phyloP scores from a whole-genome alignment of 2,329 filamentous ascomycete genomes.

The Penicillium corylophilum region DNA sequence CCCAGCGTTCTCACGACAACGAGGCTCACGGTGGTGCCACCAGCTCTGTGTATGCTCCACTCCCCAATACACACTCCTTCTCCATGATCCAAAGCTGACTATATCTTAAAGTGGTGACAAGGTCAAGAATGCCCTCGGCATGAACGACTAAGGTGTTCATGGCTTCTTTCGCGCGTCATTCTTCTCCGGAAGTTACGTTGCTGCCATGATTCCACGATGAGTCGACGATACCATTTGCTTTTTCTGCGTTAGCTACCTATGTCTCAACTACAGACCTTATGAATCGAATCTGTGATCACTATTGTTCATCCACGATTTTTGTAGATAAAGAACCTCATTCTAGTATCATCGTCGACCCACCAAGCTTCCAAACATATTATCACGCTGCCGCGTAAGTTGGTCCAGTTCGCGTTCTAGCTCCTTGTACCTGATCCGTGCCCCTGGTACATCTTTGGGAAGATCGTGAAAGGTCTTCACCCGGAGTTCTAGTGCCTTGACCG shows the following conservation, averaged over 20 bases:
- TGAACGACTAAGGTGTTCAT: constrained; percentile 31
- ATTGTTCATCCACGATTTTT: not conserved
- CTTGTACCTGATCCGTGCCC: constrained; percentile 70
- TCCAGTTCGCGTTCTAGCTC: constrained; percentile 64
- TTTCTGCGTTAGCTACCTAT: constrained; percentile 1
- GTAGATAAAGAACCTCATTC: not conserved
- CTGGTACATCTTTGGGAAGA: constrained; percentile 67
- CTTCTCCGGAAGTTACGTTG: constrained; percentile 3
- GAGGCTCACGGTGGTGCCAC: constrained; percentile 38
- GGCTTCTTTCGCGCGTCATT: not conserved
- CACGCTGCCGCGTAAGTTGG: constrained; percentile 61
- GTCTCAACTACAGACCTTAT: not conserved
- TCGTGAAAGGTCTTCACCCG: constrained; percentile 67
- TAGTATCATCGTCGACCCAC: constrained; percentile 47
- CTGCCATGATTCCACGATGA: constrained; percentile 21
- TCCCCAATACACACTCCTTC: not conserved
- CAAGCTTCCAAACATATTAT: constrained; percentile 72
- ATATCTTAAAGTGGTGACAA: constrained; percentile 38
- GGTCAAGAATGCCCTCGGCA: constrained; percentile 44
- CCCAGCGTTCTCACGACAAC: constrained; percentile 47
- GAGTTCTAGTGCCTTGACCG: constrained; percentile 65
- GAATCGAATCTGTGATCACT: not conserved
- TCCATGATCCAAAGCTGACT: not conserved
- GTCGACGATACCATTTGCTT: constrained; percentile 28
- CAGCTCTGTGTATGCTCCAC: constrained; percentile 39